Conservation (phyloP, 108 stramenopile species). For the Mediolabrus comicus region DNA sequence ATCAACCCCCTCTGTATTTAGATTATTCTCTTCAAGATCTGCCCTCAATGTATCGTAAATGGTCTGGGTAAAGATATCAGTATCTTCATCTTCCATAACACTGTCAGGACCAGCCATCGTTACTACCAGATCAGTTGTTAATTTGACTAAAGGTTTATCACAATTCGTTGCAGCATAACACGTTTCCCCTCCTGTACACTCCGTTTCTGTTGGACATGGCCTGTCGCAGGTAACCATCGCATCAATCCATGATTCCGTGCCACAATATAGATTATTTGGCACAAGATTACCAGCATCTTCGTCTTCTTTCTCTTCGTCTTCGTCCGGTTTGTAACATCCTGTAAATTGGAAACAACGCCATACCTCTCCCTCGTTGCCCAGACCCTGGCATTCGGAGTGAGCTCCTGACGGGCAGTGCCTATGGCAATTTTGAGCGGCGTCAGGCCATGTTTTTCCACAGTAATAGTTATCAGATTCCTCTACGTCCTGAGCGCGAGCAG, state of each 20-base stretch:
- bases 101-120: not conserved
- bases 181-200: not conserved
- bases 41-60: not conserved
- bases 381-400: not conserved
- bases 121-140: not conserved
- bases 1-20: not conserved
- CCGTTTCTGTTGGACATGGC: not conserved
- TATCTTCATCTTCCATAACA: not conserved
- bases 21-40: not conserved
- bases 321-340: not conserved
- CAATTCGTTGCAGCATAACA: conserved; percentile 8
- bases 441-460: not conserved
- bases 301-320: not conserved
- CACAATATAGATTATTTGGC: not conserved
- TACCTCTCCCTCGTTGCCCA: not conserved
- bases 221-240: not conserved
- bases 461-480: not conserved
- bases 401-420: not conserved
- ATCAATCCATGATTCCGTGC: not conserved
- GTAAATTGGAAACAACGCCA: conserved; percentile 12
- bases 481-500: not conserved
- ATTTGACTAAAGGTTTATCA: not conserved
- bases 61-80: not conserved
- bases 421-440: not conserved
- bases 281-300: not conserved